A percentile compares a stretch with the other conserved stretches of the same genome.
Evolutionary conservation across 73 alveolate genomes (phyloP).

Genomic region (Diophrys sp.): DNA sequence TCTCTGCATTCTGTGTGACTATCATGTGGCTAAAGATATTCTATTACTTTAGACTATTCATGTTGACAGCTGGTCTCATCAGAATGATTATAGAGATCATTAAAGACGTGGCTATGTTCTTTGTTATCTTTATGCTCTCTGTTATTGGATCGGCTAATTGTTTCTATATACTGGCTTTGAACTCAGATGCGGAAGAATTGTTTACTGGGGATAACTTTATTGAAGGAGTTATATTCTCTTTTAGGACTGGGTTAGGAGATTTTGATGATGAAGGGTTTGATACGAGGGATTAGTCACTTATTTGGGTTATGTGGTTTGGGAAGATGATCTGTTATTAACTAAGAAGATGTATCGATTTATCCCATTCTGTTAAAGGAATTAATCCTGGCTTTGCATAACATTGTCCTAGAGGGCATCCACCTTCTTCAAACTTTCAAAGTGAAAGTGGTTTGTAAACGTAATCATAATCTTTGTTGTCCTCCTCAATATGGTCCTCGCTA

Average conservation of each 20-base stretch:
- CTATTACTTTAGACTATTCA: too few relatives aligned
- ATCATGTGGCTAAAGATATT: too few relatives aligned
- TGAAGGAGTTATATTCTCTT: not conserved
- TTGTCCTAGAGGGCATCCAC: too few relatives aligned
- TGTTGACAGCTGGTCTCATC: constrained; percentile 9
- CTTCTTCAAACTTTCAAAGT: too few relatives aligned
- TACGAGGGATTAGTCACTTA: not conserved
- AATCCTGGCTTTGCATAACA: too few relatives aligned
- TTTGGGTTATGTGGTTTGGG: not conserved
- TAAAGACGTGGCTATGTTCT: constrained; percentile 9
- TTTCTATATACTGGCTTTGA: not conserved
- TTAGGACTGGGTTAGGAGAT: not conserved
- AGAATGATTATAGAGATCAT: constrained; percentile 29
- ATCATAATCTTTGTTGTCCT: constrained; percentile 23
- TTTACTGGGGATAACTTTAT: not conserved
- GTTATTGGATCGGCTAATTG: constrained; percentile 21
- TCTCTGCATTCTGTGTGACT: too few relatives aligned
- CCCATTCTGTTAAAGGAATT: too few relatives aligned
- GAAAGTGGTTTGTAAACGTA: constrained; percentile 16
- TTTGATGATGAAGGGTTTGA: not conserved
- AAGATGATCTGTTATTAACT: not conserved
- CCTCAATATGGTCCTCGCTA: constrained; percentile 39
- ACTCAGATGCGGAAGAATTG: not conserved
- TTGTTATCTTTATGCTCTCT: constrained; percentile 2
- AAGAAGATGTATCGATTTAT: too few relatives aligned